Evolutionary conservation across 768 basidiomycete genomes (phyloP), one percentile per base, ranked within the genome.

Genomic region (Macrolepiota fuliginosa): DNA sequence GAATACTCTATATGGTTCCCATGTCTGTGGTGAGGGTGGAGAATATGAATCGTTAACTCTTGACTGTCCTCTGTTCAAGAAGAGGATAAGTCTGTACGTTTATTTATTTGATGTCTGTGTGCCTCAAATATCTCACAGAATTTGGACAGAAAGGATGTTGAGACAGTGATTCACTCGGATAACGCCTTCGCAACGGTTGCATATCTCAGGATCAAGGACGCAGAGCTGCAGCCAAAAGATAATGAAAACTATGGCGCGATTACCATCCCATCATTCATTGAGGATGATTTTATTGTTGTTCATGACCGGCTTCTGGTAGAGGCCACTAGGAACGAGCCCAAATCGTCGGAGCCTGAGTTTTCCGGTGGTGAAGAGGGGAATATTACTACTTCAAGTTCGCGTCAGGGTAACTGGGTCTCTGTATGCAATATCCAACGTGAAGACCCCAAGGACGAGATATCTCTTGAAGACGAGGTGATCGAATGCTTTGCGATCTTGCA

Each of bases 1-100:
- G 93, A 93, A 96, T 70, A 69, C 74, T 10, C 74, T 85, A 27
- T 99, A 94, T 67, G 95, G 95, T 3, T 88, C 90, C 0, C 97
- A 99, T 70, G 83, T 96, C 1, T 98, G 96, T 64, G 97, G 97
- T 10, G 97, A 99, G 76, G 97, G 97, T 1, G 97, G 97, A 1
- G 97, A 99, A 76, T 99, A 98, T 73, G 97, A 99, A 71, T 92
- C 90, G 0, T 77, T 98, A 61, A 98, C 96, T 0, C 77, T 95
- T 12, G 92, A 97, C 66, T 91, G 90, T 63, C 92, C 96, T 0
- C 69, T 96, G 12, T 98, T 96, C 83, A 92, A 92, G 66, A 81
- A 82, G 40, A 79, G 82, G 10, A 89, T 99, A 37, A 70, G 76
- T 6, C 71, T 98, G 88, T 93, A 66, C 67, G 88, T 67, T 9